Base-by-base conservation (phyloP, 345 rosid species). In the Diplotaxis tenuifolia region DNA sequence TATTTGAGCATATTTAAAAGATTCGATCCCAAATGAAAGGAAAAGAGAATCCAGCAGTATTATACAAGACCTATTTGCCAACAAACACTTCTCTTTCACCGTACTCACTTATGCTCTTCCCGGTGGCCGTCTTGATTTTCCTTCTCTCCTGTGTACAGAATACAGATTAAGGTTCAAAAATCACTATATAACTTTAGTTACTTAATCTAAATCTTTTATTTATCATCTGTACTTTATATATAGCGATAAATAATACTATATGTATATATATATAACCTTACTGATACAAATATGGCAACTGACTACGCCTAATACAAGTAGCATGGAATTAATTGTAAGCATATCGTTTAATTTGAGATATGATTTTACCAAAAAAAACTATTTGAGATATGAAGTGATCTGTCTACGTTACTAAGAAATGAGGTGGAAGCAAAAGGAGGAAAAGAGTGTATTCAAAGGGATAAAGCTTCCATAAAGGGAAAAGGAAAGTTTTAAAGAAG, bases 41-140 rank as follows among this genome's bases (percentile, higher is more conserved):
- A 77, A 77, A 66, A 71, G 73, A 77, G 80, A 77, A 77, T 71
- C 68, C 60, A 71, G 69, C 53, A 77, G 45, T 71, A 70, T 56
- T 45, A n/a, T 62, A 76, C 76, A 76, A 57, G 74, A 54, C 79
- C 79, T 47, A 69, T 55, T 36, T 68, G 63, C 74, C 64, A 69
- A 68, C 56, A 69, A 36, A 75, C 59, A 52, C 45, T 52, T 59
- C 50, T 58, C 55, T 54, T 77, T 49, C 62, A 50, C 25, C 68
- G 18, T 60, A 38, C 57, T 0, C 4, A 2, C 28, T 55, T 72
- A 78, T 67, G 67, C 67, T 66, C 62, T 67, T 14, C 81, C 78
- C 12, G 81, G 75, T 62, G 81, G 66, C 38, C 78, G 68, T 62
- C 78, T 40, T 68, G 81, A 78, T 9, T 73, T 73, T 18, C 81